Evolutionary conservation across 306 rosid genomes (phyloP), one percentile per base, ranked within the genome.

Genomic region (Quercus engelmannii): DNA sequence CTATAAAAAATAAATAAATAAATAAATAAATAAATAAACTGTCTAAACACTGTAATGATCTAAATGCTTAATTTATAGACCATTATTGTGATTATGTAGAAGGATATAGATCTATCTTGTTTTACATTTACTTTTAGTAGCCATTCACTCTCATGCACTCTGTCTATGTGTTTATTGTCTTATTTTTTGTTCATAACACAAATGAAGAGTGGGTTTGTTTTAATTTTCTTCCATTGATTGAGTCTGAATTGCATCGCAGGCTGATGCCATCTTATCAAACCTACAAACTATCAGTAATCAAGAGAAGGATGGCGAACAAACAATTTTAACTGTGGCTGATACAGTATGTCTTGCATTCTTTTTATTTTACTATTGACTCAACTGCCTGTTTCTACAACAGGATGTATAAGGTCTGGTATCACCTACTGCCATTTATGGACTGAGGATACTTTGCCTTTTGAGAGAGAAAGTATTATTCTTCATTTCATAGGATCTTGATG

Each of bases 301-400:
- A 80, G 90, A 86, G 85, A 81, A 67, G 84, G 87, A 82, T 79
- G 91, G 86, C 63, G 86, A 89, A 56, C 84, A 97, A 1, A 87
- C 92, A 23, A 78, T 95, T 83, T 85, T 95, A 80, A 88, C 91
- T 89, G 93, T 90, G 1, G 98, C 99, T 0, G 98, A 91, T 76
- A 91, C 98, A 84, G 98, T 91, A 92, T 87, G 97, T 76, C 72
- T 80, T 78, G 61, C 77, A 83, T 76, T 49, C 63, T 31, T 80
- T 51, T 71, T 49, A 43, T 65, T 43, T 11, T 74, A 49, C 0
- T 9, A 9, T 49, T 71, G 54, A 55, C 58, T 68, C 46, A 9
- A 20, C 56, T 71, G 83, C 62, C 75, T 86, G 78, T 82, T 79
- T 81, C 71, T 21, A 71, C 33, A 7, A 67, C 62, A 41, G 46